A percentile compares a stretch with the other conserved stretches of the same genome.
Conservation (phyloP, 305 asterid genomes). For the Solanum hybrid region DNA sequence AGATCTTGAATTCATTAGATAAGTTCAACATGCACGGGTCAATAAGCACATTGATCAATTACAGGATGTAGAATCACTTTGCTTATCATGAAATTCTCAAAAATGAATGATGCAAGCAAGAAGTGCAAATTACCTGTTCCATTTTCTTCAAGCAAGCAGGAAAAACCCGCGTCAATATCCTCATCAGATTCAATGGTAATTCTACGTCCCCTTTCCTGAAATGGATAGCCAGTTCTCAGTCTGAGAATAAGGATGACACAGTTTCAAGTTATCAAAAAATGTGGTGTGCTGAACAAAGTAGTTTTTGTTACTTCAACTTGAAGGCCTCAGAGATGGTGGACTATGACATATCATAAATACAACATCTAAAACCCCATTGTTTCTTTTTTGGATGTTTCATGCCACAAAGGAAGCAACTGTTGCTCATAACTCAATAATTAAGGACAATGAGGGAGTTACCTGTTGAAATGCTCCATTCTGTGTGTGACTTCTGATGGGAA, state of each 20-base stretch:
- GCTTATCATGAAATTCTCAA: neutral
- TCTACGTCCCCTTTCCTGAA: slow-evolving; percentile 30
- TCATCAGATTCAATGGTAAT: slow-evolving; percentile 52
- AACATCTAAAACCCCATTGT: neutral
- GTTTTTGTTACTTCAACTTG: neutral
- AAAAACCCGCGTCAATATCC: slow-evolving; percentile 51
- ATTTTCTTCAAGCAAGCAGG: slow-evolving; percentile 52
- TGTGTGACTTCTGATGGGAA: slow-evolving; percentile 24
- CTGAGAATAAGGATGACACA: neutral
- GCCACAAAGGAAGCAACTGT: neutral
- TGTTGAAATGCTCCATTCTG: slow-evolving; percentile 26
- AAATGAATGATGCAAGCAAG: slow-evolving; percentile 3
- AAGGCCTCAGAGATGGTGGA: neutral
- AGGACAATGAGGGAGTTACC: slow-evolving; percentile 27
- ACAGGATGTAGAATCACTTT: neutral
- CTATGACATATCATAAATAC: neutral
- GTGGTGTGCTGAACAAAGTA: neutral
- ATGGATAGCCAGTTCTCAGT: slow-evolving; percentile 6
- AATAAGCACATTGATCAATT: neutral
- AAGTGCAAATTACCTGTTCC: slow-evolving; percentile 37
- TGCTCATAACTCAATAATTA: neutral
- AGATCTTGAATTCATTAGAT: neutral
- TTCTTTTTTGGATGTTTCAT: neutral
- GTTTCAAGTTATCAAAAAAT: neutral
- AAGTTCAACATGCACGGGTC: neutral